Evolutionary conservation across 73 alveolate species (phyloP).

Genomic region (Stentor coeruleus): DNA sequence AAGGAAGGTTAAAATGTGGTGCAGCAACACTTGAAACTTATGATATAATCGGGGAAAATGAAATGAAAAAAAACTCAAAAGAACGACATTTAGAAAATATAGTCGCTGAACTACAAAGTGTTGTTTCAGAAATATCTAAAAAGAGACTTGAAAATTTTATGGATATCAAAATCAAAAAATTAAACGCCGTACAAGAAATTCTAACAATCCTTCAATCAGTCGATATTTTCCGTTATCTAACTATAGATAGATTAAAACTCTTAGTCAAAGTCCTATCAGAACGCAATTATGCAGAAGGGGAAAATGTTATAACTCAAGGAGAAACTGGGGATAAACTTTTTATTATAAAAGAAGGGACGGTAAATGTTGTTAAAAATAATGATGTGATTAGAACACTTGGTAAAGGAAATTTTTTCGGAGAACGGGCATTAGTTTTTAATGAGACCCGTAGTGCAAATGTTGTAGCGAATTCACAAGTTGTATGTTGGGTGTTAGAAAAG

Average conservation of each 20-base stretch:
- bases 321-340: conserved; percentile 14
- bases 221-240: neutral
- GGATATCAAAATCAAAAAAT: neutral
- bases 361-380: neutral
- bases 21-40: neutral
- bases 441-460: neutral
- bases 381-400: neutral
- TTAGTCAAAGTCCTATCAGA: neutral
- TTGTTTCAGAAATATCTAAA: conserved; percentile 40
- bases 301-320: neutral
- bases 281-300: neutral
- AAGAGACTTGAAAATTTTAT: conserved; percentile 31
- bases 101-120: conserved; percentile 40
- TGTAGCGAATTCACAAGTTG: neutral
- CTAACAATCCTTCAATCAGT: neutral
- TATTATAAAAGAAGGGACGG: conserved; percentile 19
- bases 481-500: conserved; percentile 16
- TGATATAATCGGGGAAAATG: conserved; percentile 32
- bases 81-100: conserved; percentile 28
- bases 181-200: neutral
- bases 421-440: conserved; percentile 19
- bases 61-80: neutral
- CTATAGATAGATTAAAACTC: neutral
- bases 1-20: neutral
- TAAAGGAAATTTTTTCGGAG: conserved; percentile 15